Conservation (phyloP, 495 filamentous ascomycete species). For the Penicillium coprophilum region DNA sequence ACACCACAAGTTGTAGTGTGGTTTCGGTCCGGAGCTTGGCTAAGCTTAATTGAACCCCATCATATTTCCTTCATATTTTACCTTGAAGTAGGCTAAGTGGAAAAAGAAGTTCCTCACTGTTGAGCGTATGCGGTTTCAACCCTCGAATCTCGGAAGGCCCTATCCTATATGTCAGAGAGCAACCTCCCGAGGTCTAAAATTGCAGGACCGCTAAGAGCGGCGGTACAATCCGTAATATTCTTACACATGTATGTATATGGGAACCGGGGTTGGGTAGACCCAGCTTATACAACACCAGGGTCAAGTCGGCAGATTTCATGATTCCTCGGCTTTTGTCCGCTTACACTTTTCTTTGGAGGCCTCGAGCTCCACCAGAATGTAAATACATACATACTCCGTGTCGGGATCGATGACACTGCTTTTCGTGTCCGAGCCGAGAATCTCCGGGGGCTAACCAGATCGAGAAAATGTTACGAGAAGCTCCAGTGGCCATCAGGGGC, state of each 20-base stretch:
- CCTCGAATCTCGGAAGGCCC: neutral
- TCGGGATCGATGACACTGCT: slow-evolving; percentile 7
- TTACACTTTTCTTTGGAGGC: neutral
- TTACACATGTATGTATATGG: neutral
- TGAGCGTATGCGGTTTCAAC: neutral
- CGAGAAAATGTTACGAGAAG: neutral
- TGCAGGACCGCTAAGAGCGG: neutral
- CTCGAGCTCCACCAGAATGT: neutral
- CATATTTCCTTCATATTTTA: neutral
- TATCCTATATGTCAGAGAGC: neutral
- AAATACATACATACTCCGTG: neutral
- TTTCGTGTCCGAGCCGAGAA: slow-evolving; percentile 17
- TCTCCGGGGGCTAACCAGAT: slow-evolving; percentile 25
- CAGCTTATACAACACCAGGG: neutral
- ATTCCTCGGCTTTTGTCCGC: neutral
- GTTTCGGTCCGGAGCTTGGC: slow-evolving; percentile 4
- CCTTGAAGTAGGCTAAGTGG: no score
- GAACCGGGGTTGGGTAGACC: no score
- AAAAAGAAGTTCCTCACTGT: neutral
- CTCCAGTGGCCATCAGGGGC: neutral
- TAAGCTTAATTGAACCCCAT: neutral
- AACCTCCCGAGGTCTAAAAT: no score
- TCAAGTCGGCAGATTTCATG: neutral
- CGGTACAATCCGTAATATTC: neutral
- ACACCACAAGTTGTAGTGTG: no score